phyloP scores from a whole-genome alignment of 805 yeast genomes.

The Yarrowia sp. region DNA sequence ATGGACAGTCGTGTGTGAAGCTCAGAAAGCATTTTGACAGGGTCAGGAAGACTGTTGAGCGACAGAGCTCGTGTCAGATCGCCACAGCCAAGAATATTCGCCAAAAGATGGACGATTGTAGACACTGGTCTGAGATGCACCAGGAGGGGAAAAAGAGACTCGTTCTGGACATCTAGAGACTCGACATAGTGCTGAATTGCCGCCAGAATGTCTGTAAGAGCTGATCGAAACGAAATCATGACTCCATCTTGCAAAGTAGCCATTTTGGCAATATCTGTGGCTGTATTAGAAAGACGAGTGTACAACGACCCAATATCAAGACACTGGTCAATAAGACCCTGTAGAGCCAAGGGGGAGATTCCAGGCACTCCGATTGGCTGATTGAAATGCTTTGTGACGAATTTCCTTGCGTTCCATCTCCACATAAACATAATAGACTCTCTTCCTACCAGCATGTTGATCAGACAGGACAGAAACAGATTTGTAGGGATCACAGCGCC shows the following conservation, averaged over 20 bases:
- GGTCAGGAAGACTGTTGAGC: not conserved
- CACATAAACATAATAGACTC: constrained; percentile 5
- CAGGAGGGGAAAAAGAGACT: not conserved
- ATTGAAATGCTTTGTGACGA: not conserved
- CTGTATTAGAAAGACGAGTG: not conserved
- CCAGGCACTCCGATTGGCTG: constrained; percentile 1
- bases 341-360: not conserved
- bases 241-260: not conserved
- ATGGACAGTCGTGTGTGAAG: not conserved
- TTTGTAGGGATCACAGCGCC: not conserved
- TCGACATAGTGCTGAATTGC: not conserved
- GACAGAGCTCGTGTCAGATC: not conserved
- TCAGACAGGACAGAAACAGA: not conserved
- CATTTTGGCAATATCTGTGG: not conserved
- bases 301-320: not conserved
- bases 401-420: not conserved
- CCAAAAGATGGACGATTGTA: not conserved
- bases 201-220: not conserved
- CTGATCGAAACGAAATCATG: not conserved
- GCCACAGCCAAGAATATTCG: constrained; percentile 2
- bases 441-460: not conserved
- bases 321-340: not conserved
- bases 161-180: not conserved
- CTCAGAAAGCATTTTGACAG: not conserved
- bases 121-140: not conserved